Percentiles rank a stretch among this genome's conserved stretches.
phyloP scores from a whole-genome alignment of 257 asterid species.

The Solanum bukasovii region DNA sequence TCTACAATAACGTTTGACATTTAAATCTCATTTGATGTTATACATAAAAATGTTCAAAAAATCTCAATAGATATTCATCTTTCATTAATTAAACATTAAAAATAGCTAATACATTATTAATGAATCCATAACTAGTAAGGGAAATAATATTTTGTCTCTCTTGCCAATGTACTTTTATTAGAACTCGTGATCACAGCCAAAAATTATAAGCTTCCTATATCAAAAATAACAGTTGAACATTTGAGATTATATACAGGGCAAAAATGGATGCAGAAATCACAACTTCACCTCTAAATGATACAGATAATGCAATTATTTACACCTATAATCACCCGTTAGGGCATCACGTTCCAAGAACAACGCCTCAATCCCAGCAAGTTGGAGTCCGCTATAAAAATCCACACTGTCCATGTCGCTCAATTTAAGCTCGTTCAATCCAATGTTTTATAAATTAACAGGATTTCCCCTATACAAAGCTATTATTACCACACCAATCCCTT shows the following conservation, averaged over 20 bases:
- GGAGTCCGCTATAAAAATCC: not conserved
- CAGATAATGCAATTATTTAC: not conserved
- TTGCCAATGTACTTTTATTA: not conserved
- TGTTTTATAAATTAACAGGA: conserved; percentile 13
- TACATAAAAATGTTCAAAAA: not conserved
- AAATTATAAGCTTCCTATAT: not conserved
- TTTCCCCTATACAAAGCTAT: conserved; percentile 33
- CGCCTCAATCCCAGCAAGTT: not conserved
- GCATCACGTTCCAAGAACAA: not conserved
- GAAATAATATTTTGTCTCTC: not conserved
- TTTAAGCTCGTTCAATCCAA: not conserved
- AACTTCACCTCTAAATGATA: not conserved
- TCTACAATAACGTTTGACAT: not conserved
- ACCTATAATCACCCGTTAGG: not conserved
- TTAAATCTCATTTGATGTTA: not conserved
- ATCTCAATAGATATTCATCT: not conserved
- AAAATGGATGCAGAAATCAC: not conserved
- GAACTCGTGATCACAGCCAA: not conserved
- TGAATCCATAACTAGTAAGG: not conserved
- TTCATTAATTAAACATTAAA: not conserved
- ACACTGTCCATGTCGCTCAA: not conserved
- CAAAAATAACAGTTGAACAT: not conserved
- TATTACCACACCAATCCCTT: conserved; percentile 77
- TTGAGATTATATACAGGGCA: not conserved
- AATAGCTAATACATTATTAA: not conserved